Evolutionary conservation across 176 grass and related monocot genomes (phyloP).

Genomic region (Panicum miliaceum): DNA sequence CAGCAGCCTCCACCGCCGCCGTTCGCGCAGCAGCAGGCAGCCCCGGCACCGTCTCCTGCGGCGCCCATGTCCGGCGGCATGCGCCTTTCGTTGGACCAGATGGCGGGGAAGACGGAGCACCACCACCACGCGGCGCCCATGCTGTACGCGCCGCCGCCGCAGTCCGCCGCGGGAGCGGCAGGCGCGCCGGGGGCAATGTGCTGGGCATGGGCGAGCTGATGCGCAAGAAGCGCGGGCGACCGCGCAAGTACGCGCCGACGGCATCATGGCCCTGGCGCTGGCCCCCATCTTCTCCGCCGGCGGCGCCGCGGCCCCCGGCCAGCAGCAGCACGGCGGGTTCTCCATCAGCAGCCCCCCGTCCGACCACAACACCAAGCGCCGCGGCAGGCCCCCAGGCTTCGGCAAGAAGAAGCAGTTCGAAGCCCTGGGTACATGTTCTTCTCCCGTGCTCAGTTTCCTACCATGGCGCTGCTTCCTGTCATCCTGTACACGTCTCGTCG

Average conservation of each 20-base stretch:
- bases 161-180: background rate
- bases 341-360: slow-evolving; percentile 72
- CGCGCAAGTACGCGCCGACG: slow-evolving; percentile 95
- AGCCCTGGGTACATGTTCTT: slow-evolving; percentile 70
- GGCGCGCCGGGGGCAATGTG: slow-evolving; percentile 36
- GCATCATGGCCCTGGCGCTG: slow-evolving; percentile 79
- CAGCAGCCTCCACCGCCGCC: slow-evolving; percentile 9
- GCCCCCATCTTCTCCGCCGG: slow-evolving; percentile 65
- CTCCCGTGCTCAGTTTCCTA: background rate
- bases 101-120: slow-evolving; percentile 43
- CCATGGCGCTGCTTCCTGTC: background rate
- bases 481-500: background rate
- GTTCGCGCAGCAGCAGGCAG: slow-evolving; percentile 32
- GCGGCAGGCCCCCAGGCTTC: slow-evolving; percentile 88
- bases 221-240: slow-evolving; percentile 94
- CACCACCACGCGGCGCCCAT: slow-evolving; percentile 44
- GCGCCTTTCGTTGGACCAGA: slow-evolving; percentile 64
- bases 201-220: slow-evolving; percentile 67
- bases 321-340: slow-evolving; percentile 56
- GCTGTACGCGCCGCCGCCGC: slow-evolving; percentile 43
- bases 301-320: slow-evolving; percentile 7
- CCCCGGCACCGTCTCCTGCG: background rate
- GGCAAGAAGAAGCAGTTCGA: slow-evolving; percentile 99
- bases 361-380: slow-evolving; percentile 78
- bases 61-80: slow-evolving; percentile 46